phyloP scores from a whole-genome alignment of 768 basidiomycete species.

The Mycena venus region DNA sequence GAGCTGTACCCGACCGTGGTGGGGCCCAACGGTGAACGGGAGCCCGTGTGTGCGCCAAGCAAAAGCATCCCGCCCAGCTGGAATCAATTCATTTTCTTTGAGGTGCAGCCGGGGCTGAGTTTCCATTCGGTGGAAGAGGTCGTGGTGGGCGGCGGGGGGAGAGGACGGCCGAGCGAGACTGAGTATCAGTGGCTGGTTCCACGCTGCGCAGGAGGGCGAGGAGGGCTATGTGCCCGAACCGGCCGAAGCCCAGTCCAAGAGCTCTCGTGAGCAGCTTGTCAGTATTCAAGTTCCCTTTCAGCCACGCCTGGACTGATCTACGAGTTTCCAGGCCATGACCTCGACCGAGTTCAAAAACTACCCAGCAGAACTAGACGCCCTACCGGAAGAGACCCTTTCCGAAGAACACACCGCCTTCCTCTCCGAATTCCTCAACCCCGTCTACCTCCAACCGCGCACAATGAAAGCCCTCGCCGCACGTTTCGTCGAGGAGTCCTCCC shows the following conservation, averaged over 20 bases:
- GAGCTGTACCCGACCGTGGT: conserved; percentile 88
- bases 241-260: conserved; percentile 65
- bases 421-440: conserved; percentile 87
- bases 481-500: conserved; percentile 88
- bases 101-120: conserved; percentile 94
- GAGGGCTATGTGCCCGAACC: conserved; percentile 80
- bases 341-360: conserved; percentile 72
- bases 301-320: conserved; percentile 12
- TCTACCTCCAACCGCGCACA: conserved; percentile 87
- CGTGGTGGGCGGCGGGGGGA: conserved; percentile 78
- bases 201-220: conserved; percentile 91
- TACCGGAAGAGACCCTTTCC: conserved; percentile 66
- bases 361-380: conserved; percentile 60
- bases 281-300: conserved; percentile 48
- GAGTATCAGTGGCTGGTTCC: conserved; percentile 98
- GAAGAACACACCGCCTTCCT: conserved; percentile 79
- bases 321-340: conserved; percentile 65
- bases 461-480: conserved; percentile 84
- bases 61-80: conserved; percentile 84
- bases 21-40: conserved; percentile 73
- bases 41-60: conserved; percentile 75
- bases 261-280: conserved; percentile 94
- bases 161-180: conserved; percentile 81
- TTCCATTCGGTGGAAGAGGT: conserved; percentile 99
- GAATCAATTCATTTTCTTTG: conserved; percentile 92